Evolutionary conservation across 805 yeast genomes (phyloP).

Genomic region (Ogataea pilisensis): DNA sequence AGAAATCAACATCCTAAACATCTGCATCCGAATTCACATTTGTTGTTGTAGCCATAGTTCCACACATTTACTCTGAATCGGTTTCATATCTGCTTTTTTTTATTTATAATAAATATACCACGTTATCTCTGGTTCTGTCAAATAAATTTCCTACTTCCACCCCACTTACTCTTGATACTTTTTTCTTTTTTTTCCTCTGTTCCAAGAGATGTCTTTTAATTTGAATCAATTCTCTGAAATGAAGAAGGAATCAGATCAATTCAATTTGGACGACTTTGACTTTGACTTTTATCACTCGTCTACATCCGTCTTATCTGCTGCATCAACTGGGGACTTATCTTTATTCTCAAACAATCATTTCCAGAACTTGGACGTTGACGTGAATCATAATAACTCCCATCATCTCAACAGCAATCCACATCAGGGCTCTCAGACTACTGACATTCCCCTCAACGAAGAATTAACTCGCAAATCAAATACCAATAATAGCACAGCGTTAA

Average conservation of each 20-base stretch:
- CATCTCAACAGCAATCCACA: not conserved
- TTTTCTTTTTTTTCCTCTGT: not conserved
- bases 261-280: conserved; percentile 16
- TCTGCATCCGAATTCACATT: too few relatives aligned
- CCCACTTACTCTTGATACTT: too few relatives aligned
- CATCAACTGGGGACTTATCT: conserved; percentile 18
- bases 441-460: not conserved
- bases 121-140: too few relatives aligned
- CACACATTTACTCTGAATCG: too few relatives aligned
- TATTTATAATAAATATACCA: too few relatives aligned
- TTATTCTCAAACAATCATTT: conserved; percentile 23
- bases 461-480: not conserved
- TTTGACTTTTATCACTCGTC: conserved; percentile 10
- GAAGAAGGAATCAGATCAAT: conserved; percentile 3
- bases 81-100: too few relatives aligned
- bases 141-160: too few relatives aligned
- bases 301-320: conserved; percentile 1
- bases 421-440: not conserved
- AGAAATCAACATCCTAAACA: too few relatives aligned
- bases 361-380: conserved; percentile 20
- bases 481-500: not conserved
- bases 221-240: not conserved
- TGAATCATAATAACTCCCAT: conserved; percentile 5
- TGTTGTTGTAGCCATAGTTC: not conserved
- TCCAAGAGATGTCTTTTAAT: not conserved